Base-by-base conservation (phyloP, 805 yeast species). In the Lipomyces japonicus region DNA sequence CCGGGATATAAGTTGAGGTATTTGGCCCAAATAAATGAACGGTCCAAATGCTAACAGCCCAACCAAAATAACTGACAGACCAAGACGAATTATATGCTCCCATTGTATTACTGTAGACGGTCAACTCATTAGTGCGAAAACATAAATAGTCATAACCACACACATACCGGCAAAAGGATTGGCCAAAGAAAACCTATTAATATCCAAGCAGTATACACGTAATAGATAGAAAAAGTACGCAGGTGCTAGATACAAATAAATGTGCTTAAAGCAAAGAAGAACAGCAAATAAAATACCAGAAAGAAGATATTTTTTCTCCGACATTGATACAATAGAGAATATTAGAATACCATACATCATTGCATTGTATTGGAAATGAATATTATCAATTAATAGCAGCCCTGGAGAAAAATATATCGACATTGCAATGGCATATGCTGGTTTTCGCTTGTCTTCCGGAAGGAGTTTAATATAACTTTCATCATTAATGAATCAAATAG, bases 331-430 rank as follows among this genome's bases (percentile, higher is more conserved):
- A 34, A 93, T 75, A 18, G 93, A 79, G 18, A 83, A 75, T 26
- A 91, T 75, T 44, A 93, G 69, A 30, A 93, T 72, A 0, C 96
- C 97, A 67, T 86, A 89, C 73, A 93, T 73, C 77, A 90, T 84
- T 2, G 96, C 96, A 67, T 93, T 93, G 68, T 93, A 93, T 71
- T 93, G 98, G 74, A 93, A 93, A 66, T 93, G 98, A 30, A 93
- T 86, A 66, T 91, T 97, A 66, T 93, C 99, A 44, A 93, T 82
- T 21, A 93, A 80, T 55, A 93, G 71, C 59, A 95, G 73, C 0
- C 96, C 97, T 0, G 99, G 99, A 0, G 95, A 84, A 14, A 93
- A 71, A 3, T 82, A 86, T 23, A 93, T 75, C 28, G 96, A 83
- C 16, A 89, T 78, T 0, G 95, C 91, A 36, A 84, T 79, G 2